Conservation (phyloP, 2,329 filamentous ascomycete species). For the Aschersonia sp. region DNA sequence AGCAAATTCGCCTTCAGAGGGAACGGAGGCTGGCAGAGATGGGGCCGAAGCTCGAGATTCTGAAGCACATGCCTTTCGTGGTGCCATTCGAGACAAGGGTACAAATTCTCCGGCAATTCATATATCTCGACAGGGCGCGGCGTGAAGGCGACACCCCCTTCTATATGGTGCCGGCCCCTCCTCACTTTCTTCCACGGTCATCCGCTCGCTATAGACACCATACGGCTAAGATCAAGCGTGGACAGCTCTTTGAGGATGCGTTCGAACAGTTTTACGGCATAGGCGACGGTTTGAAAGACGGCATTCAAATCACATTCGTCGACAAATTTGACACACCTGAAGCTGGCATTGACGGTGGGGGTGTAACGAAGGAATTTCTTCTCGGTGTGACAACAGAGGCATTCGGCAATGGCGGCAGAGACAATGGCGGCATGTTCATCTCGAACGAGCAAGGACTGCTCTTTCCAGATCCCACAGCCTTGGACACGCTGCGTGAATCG, state of each 20-base stretch:
- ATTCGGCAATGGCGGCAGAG: slow-evolving; percentile 41
- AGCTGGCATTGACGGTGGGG: slow-evolving; percentile 91
- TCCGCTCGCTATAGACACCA: neutral
- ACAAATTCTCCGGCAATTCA: slow-evolving; percentile 84
- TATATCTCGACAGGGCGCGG: slow-evolving; percentile 48
- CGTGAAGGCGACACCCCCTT: slow-evolving; percentile 9
- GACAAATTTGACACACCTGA: slow-evolving; percentile 78
- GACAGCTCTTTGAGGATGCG: slow-evolving; percentile 73
- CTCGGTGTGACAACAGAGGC: slow-evolving; percentile 78
- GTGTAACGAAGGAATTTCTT: slow-evolving; percentile 94
- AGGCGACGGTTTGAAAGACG: slow-evolving; percentile 76
- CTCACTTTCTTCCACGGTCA: slow-evolving; percentile 29
- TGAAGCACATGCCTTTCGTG: slow-evolving; percentile 93
- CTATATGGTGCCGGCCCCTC: slow-evolving; percentile 19
- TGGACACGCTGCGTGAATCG: slow-evolving; percentile 52
- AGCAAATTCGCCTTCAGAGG: slow-evolving; percentile 51
- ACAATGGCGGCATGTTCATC: slow-evolving; percentile 47
- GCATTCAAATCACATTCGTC: slow-evolving; percentile 91
- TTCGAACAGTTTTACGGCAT: slow-evolving; percentile 70
- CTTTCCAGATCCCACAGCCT: slow-evolving; percentile 70
- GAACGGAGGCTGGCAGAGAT: slow-evolving; percentile 64
- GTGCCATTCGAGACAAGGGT: slow-evolving; percentile 88
- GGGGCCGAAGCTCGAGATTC: slow-evolving; percentile 73
- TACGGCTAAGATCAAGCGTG: slow-evolving; percentile 58
- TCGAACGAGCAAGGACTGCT: slow-evolving; percentile 76